Conservation (phyloP, 192 early-diverging fungal species). For the Geranomyces variabilis region DNA sequence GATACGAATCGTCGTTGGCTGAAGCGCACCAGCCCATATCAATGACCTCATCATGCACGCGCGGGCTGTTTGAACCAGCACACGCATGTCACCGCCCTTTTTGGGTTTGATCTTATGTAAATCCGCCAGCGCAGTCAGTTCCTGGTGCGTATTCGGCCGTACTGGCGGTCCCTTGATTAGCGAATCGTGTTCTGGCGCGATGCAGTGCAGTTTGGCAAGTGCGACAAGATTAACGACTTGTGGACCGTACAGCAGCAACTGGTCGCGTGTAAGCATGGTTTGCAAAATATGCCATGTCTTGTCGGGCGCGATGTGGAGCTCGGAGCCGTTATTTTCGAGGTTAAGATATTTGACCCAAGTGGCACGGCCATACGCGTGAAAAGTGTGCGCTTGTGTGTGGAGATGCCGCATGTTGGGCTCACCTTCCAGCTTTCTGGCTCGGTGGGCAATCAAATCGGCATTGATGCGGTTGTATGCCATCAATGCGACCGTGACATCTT, state of each 20-base stretch:
- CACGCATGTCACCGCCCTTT: not conserved
- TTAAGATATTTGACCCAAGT: slow-evolving; percentile 19
- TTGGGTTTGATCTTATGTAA: not conserved
- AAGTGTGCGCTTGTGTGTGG: slow-evolving; percentile 9
- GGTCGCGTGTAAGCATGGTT: slow-evolving; percentile 17
- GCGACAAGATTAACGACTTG: slow-evolving; percentile 18
- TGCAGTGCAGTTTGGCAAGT: slow-evolving; percentile 30
- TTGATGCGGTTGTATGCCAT: slow-evolving; percentile 30
- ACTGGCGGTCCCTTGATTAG: not conserved
- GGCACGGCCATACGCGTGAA: slow-evolving; percentile 21
- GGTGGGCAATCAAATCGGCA: slow-evolving; percentile 13
- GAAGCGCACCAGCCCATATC: slow-evolving; percentile 23
- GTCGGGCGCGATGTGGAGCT: slow-evolving; percentile 3
- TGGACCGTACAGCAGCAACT: slow-evolving; percentile 16
- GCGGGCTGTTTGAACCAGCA: slow-evolving; percentile 9
- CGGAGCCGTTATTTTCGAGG: not conserved
- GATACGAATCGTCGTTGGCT: not conserved
- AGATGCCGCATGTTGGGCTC: not conserved
- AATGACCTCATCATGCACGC: slow-evolving; percentile 15
- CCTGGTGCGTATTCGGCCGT: slow-evolving; percentile 7
- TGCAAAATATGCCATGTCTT: slow-evolving; percentile 33
- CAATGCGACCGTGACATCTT: not conserved
- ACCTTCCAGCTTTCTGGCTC: not conserved
- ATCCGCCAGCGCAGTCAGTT: slow-evolving; percentile 4
- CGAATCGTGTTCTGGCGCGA: slow-evolving; percentile 17